Percentiles rank a stretch among this genome's conserved stretches.
phyloP scores from a whole-genome alignment of 192 early-diverging fungal genomes.

The Coemansia javaensis region DNA sequence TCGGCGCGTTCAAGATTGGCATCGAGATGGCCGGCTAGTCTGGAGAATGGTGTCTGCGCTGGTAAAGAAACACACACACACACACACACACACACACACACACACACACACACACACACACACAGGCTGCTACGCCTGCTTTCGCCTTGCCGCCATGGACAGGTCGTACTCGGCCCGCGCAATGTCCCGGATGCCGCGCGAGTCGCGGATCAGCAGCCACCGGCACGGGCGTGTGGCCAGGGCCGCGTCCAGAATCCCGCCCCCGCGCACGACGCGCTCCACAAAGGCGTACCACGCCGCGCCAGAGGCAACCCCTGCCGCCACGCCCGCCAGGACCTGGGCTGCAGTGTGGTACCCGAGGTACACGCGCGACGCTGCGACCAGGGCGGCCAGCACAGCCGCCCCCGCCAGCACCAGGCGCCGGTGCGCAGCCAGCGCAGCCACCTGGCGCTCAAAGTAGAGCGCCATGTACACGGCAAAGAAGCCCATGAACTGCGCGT shows the following conservation, averaged over 20 bases:
- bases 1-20: slow-evolving; percentile 82
- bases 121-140: slow-evolving; percentile 1
- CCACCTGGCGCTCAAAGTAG: slow-evolving; percentile 16
- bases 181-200: slow-evolving; percentile 20
- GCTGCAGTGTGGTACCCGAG: slow-evolving; percentile 31
- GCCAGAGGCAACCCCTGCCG: slow-evolving; percentile 15
- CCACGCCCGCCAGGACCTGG: slow-evolving; percentile 24
- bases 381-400: slow-evolving; percentile 8
- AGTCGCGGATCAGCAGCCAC: slow-evolving; percentile 46
- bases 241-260: slow-evolving; percentile 1
- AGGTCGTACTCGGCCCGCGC: slow-evolving; percentile 34
- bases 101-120: no score
- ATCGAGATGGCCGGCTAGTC: slow-evolving; percentile 57
- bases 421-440: slow-evolving; percentile 6
- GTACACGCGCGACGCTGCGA: slow-evolving; percentile 34
- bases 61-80: no score
- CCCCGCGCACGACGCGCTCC: slow-evolving; percentile 11
- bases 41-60: no score
- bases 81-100: no score
- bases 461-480: slow-evolving; percentile 19
- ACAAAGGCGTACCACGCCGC: slow-evolving; percentile 19
- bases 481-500: slow-evolving; percentile 50
- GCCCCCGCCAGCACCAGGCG: slow-evolving; percentile 17
- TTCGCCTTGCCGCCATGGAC: slow-evolving; percentile 6
- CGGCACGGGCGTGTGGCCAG: slow-evolving; percentile 9